phyloP scores from a whole-genome alignment of 805 yeast species.

The Maudiozyma pseudohumilis region DNA sequence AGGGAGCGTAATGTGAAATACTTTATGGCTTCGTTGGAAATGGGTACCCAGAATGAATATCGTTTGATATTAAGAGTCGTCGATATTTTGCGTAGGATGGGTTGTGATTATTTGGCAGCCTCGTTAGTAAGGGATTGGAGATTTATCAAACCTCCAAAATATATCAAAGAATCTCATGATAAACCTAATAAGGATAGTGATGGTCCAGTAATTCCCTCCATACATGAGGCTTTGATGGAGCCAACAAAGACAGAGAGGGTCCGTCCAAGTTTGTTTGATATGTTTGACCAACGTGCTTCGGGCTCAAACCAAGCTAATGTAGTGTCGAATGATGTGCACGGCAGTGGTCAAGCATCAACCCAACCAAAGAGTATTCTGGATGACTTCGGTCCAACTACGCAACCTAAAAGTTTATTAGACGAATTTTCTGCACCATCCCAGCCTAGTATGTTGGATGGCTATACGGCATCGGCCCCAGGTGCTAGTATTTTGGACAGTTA shows the following conservation, averaged over 20 bases:
- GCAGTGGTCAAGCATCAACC: not conserved
- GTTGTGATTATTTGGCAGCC: conserved; percentile 72
- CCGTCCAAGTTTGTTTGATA: conserved; percentile 25
- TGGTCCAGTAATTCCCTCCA: not conserved
- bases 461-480: not conserved
- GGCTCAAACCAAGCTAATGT: not conserved
- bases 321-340: conserved; percentile 13
- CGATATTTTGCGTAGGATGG: conserved; percentile 72
- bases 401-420: not conserved
- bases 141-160: conserved; percentile 31
- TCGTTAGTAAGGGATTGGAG: conserved; percentile 59
- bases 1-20: conserved; percentile 44
- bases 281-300: conserved; percentile 10
- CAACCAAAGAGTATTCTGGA: conserved; percentile 1
- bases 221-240: conserved; percentile 10
- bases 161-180: conserved; percentile 1
- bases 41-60: conserved; percentile 43
- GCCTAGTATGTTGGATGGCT: not conserved
- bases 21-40: conserved; percentile 37
- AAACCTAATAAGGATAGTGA: not conserved
- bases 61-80: conserved; percentile 53
- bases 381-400: not conserved
- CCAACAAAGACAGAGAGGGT: conserved; percentile 16
- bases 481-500: no score
- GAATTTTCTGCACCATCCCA: not conserved